Percentiles rank a stretch among this genome's conserved stretches.
Evolutionary conservation across 805 yeast genomes (phyloP).

Genomic region (Pachysolen tannophilus): DNA sequence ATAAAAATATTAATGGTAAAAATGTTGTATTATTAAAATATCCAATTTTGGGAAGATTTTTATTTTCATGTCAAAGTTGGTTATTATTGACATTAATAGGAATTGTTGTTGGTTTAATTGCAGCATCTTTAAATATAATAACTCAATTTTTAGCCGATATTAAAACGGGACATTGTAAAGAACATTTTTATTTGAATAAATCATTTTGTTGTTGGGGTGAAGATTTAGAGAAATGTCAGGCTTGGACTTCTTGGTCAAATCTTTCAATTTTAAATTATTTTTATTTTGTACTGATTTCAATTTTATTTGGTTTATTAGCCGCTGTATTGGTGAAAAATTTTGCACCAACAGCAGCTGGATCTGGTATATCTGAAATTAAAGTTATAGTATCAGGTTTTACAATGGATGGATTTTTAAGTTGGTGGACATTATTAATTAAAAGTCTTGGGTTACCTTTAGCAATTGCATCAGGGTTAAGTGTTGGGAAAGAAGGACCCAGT

Average conservation of each 20-base stretch:
- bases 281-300: conserved; percentile 50
- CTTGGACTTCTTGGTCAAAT: conserved; percentile 65
- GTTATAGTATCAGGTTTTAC: conserved; percentile 88
- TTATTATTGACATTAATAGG: conserved; percentile 73
- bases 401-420: conserved; percentile 67
- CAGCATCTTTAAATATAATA: conserved; percentile 71
- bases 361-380: conserved; percentile 95
- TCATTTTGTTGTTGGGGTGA: conserved; percentile 79
- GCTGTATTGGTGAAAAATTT: conserved; percentile 59
- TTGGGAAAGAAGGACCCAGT: conserved; percentile 97
- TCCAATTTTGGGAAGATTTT: conserved; percentile 18
- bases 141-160: conserved; percentile 83
- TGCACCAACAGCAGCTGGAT: conserved; percentile 93
- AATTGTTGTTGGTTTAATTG: conserved; percentile 67
- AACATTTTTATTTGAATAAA: conserved; percentile 60
- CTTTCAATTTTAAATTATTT: conserved; percentile 40
- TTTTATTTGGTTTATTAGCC: conserved; percentile 53
- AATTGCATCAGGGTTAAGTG: conserved; percentile 85
- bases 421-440: conserved; percentile 67
- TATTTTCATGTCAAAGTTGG: conserved; percentile 51
- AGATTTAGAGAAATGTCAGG: conserved; percentile 39
- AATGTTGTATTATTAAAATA: conserved; percentile 12
- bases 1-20: conserved; percentile 2
- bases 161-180: conserved; percentile 70
- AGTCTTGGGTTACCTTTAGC: conserved; percentile 80